Evolutionary conservation across 345 rosid genomes (phyloP), one percentile per base, ranked within the genome.

Genomic region (Lepidium sativum): DNA sequence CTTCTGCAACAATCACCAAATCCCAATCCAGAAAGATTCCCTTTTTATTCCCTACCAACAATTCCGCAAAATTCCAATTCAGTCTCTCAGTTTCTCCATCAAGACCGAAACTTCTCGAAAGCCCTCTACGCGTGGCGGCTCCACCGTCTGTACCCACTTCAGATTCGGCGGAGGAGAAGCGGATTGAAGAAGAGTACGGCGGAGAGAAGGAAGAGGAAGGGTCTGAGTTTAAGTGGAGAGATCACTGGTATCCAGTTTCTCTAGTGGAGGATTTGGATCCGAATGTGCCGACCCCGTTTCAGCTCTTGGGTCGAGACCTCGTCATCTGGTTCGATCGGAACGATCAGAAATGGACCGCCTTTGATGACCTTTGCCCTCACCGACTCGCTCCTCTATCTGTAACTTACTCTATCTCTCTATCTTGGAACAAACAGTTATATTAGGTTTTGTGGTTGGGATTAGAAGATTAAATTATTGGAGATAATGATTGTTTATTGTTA

Each of bases 191-290:
- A 27, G 95, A 82, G 3, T 40, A 21, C 60, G 70, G 66, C 6
- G 70, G 74, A 60, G 78, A 74, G 14, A 68, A 56, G 40, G 87
- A 84, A 76, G 78, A 83, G 44, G 68, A 67, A 61, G 84, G 63
- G 27, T 75, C 80, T 23, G 89, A 82, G 73, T 90, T 94, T 55
- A 72, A 84, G 14, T 94, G 97, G 99, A 84, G 88, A 78, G 97
- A 94, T 72, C 96, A 94, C 51, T 94, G 99, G 99, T 90, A 94
- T 72, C 96, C 96, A 3, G 92, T 90, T 78, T 94, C 99, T 37
- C 77, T 90, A 51, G 62, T 88, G 14, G 96, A 87, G 68, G 97
- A 94, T 72, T 80, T 90, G 84, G 92, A 94, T 78, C 92, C 85
- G 49, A 40, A 57, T 25, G 63, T 71, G 47, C 97, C 97, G 3